These are phyloP conservation scores for Elaphomyces granulatus DNA, from an alignment of 495 filamentous ascomycete genomes.

Conservation along the genomic window DNA sequence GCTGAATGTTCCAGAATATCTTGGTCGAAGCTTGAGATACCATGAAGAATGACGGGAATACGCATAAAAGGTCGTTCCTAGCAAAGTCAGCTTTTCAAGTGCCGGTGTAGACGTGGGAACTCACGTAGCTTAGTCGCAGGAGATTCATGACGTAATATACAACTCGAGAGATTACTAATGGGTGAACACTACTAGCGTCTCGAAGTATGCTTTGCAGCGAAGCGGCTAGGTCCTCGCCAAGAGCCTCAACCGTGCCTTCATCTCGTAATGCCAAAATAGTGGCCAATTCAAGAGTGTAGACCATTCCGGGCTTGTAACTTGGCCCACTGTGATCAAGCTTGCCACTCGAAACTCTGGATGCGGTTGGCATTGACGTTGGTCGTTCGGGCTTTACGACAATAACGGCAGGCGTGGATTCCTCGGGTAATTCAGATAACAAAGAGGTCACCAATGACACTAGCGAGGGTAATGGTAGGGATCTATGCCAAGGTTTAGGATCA, in stretches of 20 bases:
- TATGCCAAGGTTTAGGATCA: slow-evolving; percentile 15
- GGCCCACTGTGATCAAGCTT: slow-evolving; percentile 39
- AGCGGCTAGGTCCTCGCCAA: slow-evolving; percentile 67
- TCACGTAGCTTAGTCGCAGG: slow-evolving; percentile 75
- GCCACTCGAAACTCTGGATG: slow-evolving; percentile 29
- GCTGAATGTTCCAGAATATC: slow-evolving; percentile 63
- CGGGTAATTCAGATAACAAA: slow-evolving; percentile 70
- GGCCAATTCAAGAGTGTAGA: slow-evolving; percentile 79
- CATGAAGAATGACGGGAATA: slow-evolving; percentile 83
- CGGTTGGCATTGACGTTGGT: slow-evolving; percentile 30
- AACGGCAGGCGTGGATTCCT: slow-evolving; percentile 65
- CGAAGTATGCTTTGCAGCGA: slow-evolving; percentile 69
- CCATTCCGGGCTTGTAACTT: slow-evolving; percentile 72
- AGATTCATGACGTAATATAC: slow-evolving; percentile 77
- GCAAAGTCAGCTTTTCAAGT: slow-evolving; percentile 16
- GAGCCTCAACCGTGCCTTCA: slow-evolving; percentile 46
- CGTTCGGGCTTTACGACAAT: slow-evolving; percentile 80
- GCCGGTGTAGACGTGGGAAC: slow-evolving; percentile 12
- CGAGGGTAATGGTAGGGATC: slow-evolving; percentile 51
- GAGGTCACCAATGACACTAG: slow-evolving; percentile 55
- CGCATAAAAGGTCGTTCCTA: slow-evolving; percentile 86
- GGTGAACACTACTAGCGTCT: slow-evolving; percentile 63
- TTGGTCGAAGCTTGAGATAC: slow-evolving; percentile 73
- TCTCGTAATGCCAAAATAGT: slow-evolving; percentile 76
- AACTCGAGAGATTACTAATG: slow-evolving; percentile 64